Conservation (phyloP, 1,139 yeast genomes). For the Debaryomyces robertsiae region DNA sequence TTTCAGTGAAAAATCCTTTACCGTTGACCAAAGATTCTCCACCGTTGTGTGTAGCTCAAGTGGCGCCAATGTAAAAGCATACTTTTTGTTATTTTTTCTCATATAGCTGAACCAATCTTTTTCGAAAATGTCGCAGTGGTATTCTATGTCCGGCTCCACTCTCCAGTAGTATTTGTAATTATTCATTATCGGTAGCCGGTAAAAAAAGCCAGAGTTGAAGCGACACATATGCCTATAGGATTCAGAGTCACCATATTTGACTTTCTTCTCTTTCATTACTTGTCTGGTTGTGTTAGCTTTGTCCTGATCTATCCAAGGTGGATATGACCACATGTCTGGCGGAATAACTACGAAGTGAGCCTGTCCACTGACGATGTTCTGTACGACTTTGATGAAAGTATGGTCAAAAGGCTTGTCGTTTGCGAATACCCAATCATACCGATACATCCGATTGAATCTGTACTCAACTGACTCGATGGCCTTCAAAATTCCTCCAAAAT, state of each 20-base stretch:
- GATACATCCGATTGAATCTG: conserved; percentile 61
- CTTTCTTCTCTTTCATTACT: conserved; percentile 26
- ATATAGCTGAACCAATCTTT: conserved; percentile 24
- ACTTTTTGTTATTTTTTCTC: conserved; percentile 19
- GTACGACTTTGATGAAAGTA: conserved; percentile 45
- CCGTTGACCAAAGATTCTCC: conserved; percentile 23
- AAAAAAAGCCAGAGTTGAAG: conserved; percentile 34
- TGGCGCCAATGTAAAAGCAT: conserved; percentile 22
- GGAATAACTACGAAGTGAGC: conserved; percentile 53
- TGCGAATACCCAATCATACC: conserved; percentile 79
- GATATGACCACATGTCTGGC: conserved; percentile 48
- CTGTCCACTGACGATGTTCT: conserved; percentile 48
- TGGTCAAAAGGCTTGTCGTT: conserved; percentile 61
- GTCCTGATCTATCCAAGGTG: conserved; percentile 28
- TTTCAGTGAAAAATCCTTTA: conserved; percentile 23
- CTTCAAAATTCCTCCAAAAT: conserved; percentile 53
- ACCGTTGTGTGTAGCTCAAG: conserved; percentile 26
- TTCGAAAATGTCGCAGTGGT: conserved; percentile 22
- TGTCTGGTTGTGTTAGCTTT: conserved; percentile 21
- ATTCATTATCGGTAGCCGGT: conserved; percentile 17
- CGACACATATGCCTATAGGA: conserved; percentile 40
- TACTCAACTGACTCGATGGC: conserved; percentile 66
- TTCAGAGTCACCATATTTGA: conserved; percentile 44
- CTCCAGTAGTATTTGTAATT: conserved; percentile 25
- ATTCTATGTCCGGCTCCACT: conserved; percentile 18